A percentile compares a stretch with the other conserved stretches of the same genome.
Evolutionary conservation across 176 grass and related monocot species (phyloP).

Genomic region (Cenchrus fungigraminus): DNA sequence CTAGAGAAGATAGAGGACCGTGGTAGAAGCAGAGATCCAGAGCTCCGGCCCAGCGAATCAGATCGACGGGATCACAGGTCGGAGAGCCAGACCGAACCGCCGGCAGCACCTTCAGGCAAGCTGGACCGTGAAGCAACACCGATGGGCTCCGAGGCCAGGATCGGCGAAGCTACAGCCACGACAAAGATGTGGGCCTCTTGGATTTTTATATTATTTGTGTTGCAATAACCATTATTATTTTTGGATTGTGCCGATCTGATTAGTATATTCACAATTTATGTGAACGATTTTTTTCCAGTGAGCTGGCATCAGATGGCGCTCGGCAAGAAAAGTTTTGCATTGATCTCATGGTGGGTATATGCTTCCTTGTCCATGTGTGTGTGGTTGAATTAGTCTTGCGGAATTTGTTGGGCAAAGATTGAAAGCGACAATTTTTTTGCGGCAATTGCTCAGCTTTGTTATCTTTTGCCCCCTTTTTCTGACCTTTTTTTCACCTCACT

Average conservation of each 20-base stretch:
- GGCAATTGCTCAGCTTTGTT: conserved; percentile 42
- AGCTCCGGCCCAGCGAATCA: conserved; percentile 42
- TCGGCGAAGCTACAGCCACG: conserved; percentile 50
- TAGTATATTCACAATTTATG: conserved; percentile 65
- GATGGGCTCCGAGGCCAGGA: conserved; percentile 53
- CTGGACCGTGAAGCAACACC: conserved; percentile 50
- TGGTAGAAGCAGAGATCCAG: conserved; percentile 48
- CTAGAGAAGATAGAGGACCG: conserved; percentile 49
- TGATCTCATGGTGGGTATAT: conserved; percentile 97
- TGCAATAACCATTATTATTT: conserved; percentile 47
- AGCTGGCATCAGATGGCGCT: conserved; percentile 64
- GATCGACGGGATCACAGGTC: conserved; percentile 49
- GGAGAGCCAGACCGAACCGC: conserved; percentile 55
- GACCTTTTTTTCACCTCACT: conserved; percentile 33
- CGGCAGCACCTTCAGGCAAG: conserved; percentile 30
- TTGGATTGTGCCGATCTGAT: conserved; percentile 55
- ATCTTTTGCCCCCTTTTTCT: conserved; percentile 41
- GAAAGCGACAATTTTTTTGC: conserved; percentile 77
- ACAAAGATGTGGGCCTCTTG: conserved; percentile 73
- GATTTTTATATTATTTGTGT: conserved; percentile 46
- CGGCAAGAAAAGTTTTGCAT: conserved; percentile 93
- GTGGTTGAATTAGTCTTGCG: conserved; percentile 70
- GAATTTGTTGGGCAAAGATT: conserved; percentile 76
- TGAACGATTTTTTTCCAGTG: conserved; percentile 64
- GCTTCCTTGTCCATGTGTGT: conserved; percentile 52